These are phyloP conservation scores for Scleromitrula shiraiana DNA, from an alignment of 2,329 filamentous ascomycete species.

Conservation along the genomic window DNA sequence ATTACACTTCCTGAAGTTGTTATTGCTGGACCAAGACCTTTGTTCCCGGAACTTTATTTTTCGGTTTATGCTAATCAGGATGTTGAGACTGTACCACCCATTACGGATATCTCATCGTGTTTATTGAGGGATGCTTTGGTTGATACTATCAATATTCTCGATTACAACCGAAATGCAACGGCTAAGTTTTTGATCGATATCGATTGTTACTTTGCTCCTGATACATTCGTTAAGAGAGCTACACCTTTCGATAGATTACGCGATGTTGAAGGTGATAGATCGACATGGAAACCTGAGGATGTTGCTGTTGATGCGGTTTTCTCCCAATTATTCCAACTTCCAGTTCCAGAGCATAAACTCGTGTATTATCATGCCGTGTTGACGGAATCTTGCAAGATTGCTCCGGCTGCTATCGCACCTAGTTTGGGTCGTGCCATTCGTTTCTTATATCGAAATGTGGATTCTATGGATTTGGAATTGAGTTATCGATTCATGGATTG, in stretches of 20 bases:
- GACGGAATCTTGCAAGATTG: constrained; percentile 92
- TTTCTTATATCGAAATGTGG: constrained; percentile 76
- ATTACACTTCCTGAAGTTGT: constrained; percentile 71
- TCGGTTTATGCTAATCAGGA: constrained; percentile 88
- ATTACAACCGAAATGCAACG: constrained; percentile 83
- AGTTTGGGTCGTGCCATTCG: constrained; percentile 89
- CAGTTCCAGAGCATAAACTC: constrained; percentile 80
- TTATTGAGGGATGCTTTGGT: constrained; percentile 78
- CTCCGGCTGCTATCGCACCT: constrained; percentile 90
- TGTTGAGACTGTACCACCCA: constrained; percentile 77
- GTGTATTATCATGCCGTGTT: constrained; percentile 95
- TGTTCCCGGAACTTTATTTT: constrained; percentile 90
- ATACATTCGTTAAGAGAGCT: constrained; percentile 87
- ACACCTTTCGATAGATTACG: constrained; percentile 86
- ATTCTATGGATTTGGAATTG: constrained; percentile 80
- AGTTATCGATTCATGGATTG: constrained; percentile 86
- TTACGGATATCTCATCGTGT: constrained; percentile 67
- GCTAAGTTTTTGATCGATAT: constrained; percentile 89
- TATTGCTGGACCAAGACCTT: constrained; percentile 60
- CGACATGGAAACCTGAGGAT: constrained; percentile 96
- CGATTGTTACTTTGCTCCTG: constrained; percentile 86
- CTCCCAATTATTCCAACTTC: constrained; percentile 85
- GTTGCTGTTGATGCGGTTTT: constrained; percentile 97
- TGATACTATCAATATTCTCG: constrained; percentile 88
- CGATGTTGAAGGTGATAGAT: constrained; percentile 53